phyloP scores from a whole-genome alignment of 331 rosid species.

The Malus hybrid region DNA sequence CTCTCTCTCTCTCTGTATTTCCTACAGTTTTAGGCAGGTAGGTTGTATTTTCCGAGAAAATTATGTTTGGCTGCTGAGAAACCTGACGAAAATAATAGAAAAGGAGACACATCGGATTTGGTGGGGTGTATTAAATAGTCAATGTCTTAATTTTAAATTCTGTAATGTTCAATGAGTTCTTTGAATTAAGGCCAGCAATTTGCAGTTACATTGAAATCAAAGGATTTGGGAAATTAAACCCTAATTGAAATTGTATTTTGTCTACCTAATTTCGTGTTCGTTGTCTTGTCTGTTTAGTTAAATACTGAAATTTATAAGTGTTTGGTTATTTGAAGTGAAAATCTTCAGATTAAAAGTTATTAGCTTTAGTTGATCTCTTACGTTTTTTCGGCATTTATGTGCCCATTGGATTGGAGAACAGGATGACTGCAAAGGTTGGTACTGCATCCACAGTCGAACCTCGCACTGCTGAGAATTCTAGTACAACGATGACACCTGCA shows the following conservation, averaged over 20 bases:
- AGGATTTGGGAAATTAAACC: not conserved
- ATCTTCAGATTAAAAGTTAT: not conserved
- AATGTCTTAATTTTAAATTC: not conserved
- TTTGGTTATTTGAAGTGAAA: not conserved
- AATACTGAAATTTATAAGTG: not conserved
- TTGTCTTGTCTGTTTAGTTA: not conserved
- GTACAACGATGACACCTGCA: slow-evolving; percentile 39
- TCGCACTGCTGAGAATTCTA: slow-evolving; percentile 44
- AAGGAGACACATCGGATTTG: not conserved
- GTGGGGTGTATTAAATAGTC: not conserved
- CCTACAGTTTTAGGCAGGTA: not conserved
- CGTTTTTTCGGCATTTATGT: not conserved
- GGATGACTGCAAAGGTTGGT: slow-evolving; percentile 46
- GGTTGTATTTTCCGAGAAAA: not conserved
- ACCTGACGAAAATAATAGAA: not conserved
- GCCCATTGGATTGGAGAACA: slow-evolving; percentile 20
- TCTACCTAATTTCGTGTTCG: not conserved
- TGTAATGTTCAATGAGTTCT: not conserved
- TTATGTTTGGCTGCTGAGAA: not conserved
- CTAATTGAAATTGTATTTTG: no score
- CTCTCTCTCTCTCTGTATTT: not conserved
- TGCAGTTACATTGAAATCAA: not conserved
- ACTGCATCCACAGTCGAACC: slow-evolving; percentile 33
- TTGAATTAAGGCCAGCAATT: not conserved
- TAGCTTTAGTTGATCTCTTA: not conserved